Conservation (phyloP, 768 basidiomycete species). For the Calocera cornea region DNA sequence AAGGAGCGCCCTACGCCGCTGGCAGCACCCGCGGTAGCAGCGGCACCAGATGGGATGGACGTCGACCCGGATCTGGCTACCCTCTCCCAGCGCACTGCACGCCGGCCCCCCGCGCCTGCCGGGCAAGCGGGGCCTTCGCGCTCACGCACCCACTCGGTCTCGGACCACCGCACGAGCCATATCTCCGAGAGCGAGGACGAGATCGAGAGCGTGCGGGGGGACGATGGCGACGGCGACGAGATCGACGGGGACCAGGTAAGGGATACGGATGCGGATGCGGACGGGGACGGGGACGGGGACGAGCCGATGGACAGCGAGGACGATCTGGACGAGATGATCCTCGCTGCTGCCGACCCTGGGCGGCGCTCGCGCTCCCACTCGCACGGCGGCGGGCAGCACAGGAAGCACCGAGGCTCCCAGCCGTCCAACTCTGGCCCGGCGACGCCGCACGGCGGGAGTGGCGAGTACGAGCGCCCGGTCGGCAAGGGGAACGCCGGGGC, state of each 20-base stretch:
- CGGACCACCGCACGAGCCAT: not conserved
- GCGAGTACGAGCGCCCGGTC: not conserved
- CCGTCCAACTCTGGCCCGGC: not conserved
- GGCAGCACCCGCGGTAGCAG: not conserved
- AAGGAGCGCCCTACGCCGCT: too few relatives aligned
- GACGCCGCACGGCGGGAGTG: not conserved
- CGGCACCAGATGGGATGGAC: not conserved
- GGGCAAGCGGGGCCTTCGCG: too few relatives aligned
- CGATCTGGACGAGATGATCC: conserved; percentile 35
- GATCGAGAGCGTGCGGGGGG: not conserved
- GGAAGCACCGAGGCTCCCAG: not conserved
- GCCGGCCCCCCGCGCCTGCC: too few relatives aligned
- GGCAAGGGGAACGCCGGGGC: not conserved
- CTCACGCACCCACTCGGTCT: too few relatives aligned
- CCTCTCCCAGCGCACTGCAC: too few relatives aligned
- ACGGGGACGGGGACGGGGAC: not conserved
- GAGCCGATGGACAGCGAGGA: not conserved
- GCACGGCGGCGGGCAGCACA: not conserved
- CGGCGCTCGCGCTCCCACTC: conserved; percentile 7
- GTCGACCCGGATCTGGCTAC: not conserved
- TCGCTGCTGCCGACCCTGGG: conserved; percentile 33
- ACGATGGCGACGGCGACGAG: not conserved
- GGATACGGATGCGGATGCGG: not conserved
- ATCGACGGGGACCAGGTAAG: not conserved
- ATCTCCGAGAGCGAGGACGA: not conserved